These are phyloP conservation scores for Aphanomyces euteiches DNA, from an alignment of 352 stramenopile genomes.

Conservation along the genomic window DNA sequence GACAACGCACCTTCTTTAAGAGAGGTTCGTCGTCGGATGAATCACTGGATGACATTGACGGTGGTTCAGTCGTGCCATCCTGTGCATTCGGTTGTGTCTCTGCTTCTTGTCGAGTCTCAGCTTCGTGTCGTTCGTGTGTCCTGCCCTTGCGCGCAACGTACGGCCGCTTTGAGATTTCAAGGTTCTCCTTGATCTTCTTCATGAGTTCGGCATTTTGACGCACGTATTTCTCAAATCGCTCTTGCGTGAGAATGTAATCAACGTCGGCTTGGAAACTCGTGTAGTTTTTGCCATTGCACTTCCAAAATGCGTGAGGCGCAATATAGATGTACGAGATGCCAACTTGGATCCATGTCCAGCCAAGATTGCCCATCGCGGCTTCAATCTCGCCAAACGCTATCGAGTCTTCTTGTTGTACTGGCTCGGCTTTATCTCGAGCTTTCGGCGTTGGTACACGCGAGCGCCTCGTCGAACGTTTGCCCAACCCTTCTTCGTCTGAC, in stretches of 20 bases:
- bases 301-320: not conserved
- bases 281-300: not conserved
- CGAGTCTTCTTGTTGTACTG: not conserved
- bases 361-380: constrained; percentile 11
- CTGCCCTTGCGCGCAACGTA: not conserved
- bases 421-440: not conserved
- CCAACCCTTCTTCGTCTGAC: too few relatives aligned
- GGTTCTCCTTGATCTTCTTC: not conserved
- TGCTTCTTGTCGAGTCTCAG: not conserved
- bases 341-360: constrained; percentile 2
- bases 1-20: not conserved
- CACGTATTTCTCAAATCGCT: constrained; percentile 1
- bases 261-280: not conserved
- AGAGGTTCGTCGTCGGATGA: not conserved
- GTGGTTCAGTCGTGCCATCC: not conserved
- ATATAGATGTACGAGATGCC: constrained; percentile 13
- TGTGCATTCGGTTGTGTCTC: not conserved
- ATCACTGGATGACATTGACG: not conserved
- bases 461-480: too few relatives aligned
- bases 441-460: too few relatives aligned
- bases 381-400: constrained; percentile 10
- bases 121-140: too few relatives aligned
- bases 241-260: constrained; percentile 4
- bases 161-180: not conserved
- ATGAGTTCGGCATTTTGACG: not conserved